phyloP scores from a whole-genome alignment of 2,329 filamentous ascomycete genomes.

The Aspergillus puulaauensis region DNA sequence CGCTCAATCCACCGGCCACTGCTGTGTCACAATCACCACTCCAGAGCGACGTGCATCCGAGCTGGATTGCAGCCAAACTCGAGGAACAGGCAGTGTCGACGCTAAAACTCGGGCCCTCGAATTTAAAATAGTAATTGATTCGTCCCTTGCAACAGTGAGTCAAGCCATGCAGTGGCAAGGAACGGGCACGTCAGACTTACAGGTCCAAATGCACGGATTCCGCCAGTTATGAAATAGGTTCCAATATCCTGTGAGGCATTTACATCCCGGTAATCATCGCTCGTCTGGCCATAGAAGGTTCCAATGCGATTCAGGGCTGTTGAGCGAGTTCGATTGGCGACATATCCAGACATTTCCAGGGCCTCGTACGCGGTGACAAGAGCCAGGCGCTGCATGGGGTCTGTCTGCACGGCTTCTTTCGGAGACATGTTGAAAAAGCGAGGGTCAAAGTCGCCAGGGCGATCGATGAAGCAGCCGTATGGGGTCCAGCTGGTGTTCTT shows the following conservation, averaged over 20 bases:
- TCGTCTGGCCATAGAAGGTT: conserved; percentile 71
- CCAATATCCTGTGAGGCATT: conserved; percentile 69
- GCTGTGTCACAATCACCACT: conserved; percentile 75
- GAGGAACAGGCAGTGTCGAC: conserved; percentile 72
- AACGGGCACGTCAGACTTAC: background rate
- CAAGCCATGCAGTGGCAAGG: too few relatives aligned
- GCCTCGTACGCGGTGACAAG: conserved; percentile 78
- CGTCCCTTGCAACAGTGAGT: conserved; percentile 40
- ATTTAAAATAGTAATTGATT: conserved; percentile 75
- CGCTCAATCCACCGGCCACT: conserved; percentile 71
- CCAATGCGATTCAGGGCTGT: conserved; percentile 63
- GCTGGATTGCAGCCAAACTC: conserved; percentile 63
- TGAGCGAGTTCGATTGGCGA: conserved; percentile 66
- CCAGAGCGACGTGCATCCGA: conserved; percentile 70
- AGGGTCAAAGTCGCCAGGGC: conserved; percentile 39
- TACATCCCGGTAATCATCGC: conserved; percentile 63
- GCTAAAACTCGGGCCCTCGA: conserved; percentile 67
- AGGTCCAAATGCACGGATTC: conserved; percentile 58
- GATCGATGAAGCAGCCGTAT: conserved; percentile 39
- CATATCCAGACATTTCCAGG: conserved; percentile 73
- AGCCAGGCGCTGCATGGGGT: conserved; percentile 75
- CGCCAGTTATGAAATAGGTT: conserved; percentile 64
- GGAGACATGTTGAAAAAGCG: conserved; percentile 57
- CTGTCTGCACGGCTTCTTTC: conserved; percentile 63
- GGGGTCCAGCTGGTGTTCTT: conserved; percentile 30